phyloP scores from a whole-genome alignment of 1,139 yeast species.

The Lipomyces yarrowii region DNA sequence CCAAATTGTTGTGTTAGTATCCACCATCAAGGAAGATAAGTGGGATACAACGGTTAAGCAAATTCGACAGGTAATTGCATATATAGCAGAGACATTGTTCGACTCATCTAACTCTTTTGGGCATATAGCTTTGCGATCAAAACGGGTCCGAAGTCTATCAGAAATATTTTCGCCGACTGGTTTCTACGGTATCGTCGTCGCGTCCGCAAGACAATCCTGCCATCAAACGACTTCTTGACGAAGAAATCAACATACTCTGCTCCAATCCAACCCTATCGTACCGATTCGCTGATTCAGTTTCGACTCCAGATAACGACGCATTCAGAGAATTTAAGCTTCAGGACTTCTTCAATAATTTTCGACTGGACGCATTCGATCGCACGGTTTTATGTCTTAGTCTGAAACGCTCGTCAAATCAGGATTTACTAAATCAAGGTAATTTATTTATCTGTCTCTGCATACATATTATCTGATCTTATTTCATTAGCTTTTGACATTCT shows the following conservation, averaged over 20 bases:
- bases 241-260: slow-evolving; percentile 35
- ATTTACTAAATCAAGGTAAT: slow-evolving; percentile 25
- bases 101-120: slow-evolving; percentile 3
- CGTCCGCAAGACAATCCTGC: slow-evolving; percentile 33
- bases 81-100: slow-evolving; percentile 3
- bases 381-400: slow-evolving; percentile 27
- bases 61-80: slow-evolving; percentile 46
- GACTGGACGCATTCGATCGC: slow-evolving; percentile 33
- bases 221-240: slow-evolving; percentile 32
- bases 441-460: not conserved
- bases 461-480: not conserved
- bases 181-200: slow-evolving; percentile 39
- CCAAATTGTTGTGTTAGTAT: slow-evolving; percentile 56
- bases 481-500: slow-evolving; percentile 20
- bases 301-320: slow-evolving; percentile 36
- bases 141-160: slow-evolving; percentile 44
- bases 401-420: slow-evolving; percentile 20
- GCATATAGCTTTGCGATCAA: slow-evolving; percentile 45
- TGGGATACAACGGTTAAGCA: slow-evolving; percentile 50
- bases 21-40: slow-evolving; percentile 50
- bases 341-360: slow-evolving; percentile 34
- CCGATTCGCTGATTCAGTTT: slow-evolving; percentile 37
- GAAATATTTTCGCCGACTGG: slow-evolving; percentile 44
- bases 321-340: slow-evolving; percentile 37
- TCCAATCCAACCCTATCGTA: slow-evolving; percentile 36